These are phyloP conservation scores for Anisodus acutangulus DNA, from an alignment of 257 asterid genomes.

Conservation along the genomic window DNA sequence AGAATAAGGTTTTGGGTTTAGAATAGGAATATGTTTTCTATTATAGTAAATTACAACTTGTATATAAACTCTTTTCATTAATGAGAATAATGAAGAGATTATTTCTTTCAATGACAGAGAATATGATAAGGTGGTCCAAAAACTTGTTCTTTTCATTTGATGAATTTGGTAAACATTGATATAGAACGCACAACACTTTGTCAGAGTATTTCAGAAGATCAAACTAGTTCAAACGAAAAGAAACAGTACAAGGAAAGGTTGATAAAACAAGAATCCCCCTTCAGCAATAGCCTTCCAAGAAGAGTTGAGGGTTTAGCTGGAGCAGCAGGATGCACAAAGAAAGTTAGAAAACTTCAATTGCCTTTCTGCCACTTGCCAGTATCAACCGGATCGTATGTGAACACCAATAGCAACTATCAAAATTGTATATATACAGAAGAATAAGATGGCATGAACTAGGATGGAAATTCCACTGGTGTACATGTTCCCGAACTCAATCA, in stretches of 20 bases:
- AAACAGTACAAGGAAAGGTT: not conserved
- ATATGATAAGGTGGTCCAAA: constrained; percentile 3
- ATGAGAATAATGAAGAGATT: no score
- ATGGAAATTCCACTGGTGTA: constrained; percentile 88
- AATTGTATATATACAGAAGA: constrained; percentile 84
- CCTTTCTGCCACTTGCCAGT: not conserved
- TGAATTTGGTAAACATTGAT: constrained; percentile 12
- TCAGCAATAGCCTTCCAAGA: constrained; percentile 3
- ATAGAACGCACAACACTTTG: not conserved
- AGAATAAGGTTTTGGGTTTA: no score
- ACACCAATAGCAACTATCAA: constrained; percentile 79
- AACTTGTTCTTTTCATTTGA: constrained; percentile 23
- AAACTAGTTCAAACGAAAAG: not conserved
- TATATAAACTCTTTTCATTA: no score
- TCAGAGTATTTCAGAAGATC: constrained; percentile 1
- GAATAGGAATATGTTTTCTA: no score
- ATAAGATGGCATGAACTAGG: constrained; percentile 75
- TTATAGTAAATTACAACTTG: no score
- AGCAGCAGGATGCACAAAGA: not conserved
- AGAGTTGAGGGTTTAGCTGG: not conserved
- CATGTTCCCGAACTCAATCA: constrained; percentile 89
- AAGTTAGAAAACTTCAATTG: not conserved
- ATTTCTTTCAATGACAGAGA: not conserved
- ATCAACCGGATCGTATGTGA: constrained; percentile 65
- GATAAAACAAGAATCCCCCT: constrained; percentile 13